Evolutionary conservation across 371 early-diverging fungal genomes (phyloP).

Genomic region (Mucor mucedo): DNA sequence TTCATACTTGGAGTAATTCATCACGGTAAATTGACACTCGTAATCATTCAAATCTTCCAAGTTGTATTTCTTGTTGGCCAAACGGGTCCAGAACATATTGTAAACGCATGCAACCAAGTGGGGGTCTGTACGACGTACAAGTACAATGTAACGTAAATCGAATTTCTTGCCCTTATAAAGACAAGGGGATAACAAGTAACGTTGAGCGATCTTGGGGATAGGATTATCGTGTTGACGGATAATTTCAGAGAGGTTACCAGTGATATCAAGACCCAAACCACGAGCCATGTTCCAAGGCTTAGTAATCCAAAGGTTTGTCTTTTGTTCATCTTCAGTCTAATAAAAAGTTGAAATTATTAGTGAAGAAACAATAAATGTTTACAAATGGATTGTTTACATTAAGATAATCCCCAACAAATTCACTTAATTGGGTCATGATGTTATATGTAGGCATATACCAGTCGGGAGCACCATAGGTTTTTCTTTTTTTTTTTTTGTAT

Average conservation of each 20-base stretch:
- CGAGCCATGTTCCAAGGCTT: constrained; percentile 66
- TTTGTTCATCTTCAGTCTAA: constrained; percentile 36
- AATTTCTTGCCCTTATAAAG: constrained; percentile 67
- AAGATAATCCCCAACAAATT: constrained; percentile 58
- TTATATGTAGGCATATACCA: constrained; percentile 62
- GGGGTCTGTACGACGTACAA: constrained; percentile 52
- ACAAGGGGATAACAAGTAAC: constrained; percentile 58
- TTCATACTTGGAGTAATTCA: constrained; percentile 62
- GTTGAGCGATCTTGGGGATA: constrained; percentile 59
- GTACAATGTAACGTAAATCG: constrained; percentile 62
- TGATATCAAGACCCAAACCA: constrained; percentile 50
- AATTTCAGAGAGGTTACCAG: constrained; percentile 48
- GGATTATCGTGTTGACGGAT: constrained; percentile 58
- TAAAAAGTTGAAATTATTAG: background rate
- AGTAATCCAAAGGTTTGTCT: constrained; percentile 58
- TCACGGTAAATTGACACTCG: constrained; percentile 64
- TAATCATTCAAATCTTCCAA: constrained; percentile 56
- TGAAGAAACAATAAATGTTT: too few species aligned
- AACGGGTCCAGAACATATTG: constrained; percentile 67
- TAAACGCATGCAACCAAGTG: constrained; percentile 50
- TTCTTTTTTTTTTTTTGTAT: constrained; percentile 13
- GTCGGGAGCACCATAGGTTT: constrained; percentile 51
- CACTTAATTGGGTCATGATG: constrained; percentile 49
- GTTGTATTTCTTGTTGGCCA: constrained; percentile 61
- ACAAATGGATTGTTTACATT: constrained; percentile 18